Evolutionary conservation across 73 alveolate species (phyloP).

Genomic region (Breviolum minutum): DNA sequence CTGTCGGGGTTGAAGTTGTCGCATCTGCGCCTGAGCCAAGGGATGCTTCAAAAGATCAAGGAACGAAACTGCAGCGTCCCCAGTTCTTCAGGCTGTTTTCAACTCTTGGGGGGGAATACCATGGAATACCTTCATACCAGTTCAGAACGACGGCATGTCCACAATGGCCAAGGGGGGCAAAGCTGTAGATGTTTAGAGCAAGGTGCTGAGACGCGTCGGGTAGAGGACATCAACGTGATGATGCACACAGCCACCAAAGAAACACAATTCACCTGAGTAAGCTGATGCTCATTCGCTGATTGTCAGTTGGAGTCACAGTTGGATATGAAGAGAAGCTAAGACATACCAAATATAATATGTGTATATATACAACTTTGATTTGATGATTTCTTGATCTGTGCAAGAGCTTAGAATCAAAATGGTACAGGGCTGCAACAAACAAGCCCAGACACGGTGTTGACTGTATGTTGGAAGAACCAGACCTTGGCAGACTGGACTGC

Average conservation of each 20-base stretch:
- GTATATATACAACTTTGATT: too few relatives aligned
- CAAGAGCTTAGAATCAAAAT: background rate
- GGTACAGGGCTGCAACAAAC: background rate
- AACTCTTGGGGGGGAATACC: too few relatives aligned
- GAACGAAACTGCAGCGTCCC: too few relatives aligned
- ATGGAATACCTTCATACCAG: background rate
- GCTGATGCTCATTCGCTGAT: background rate
- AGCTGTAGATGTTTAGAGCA: background rate
- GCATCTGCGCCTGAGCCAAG: constrained; percentile 15
- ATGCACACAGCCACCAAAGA: constrained; percentile 68
- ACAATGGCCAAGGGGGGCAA: too few relatives aligned
- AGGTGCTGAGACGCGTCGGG: constrained; percentile 74
- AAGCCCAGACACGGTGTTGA: constrained; percentile 8
- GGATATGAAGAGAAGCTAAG: too few relatives aligned
- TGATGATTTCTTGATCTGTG: too few relatives aligned
- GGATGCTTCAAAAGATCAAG: too few relatives aligned
- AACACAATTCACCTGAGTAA: constrained; percentile 38
- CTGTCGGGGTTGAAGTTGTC: background rate
- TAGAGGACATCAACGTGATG: constrained; percentile 79
- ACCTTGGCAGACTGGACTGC: background rate
- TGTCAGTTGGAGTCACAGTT: too few relatives aligned
- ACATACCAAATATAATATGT: too few relatives aligned
- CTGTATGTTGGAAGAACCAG: background rate
- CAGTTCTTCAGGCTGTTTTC: too few relatives aligned
- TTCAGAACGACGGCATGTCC: background rate